Evolutionary conservation across 306 rosid species (phyloP), one percentile per base, ranked within the genome.

Genomic region (Quillaja saponaria): DNA sequence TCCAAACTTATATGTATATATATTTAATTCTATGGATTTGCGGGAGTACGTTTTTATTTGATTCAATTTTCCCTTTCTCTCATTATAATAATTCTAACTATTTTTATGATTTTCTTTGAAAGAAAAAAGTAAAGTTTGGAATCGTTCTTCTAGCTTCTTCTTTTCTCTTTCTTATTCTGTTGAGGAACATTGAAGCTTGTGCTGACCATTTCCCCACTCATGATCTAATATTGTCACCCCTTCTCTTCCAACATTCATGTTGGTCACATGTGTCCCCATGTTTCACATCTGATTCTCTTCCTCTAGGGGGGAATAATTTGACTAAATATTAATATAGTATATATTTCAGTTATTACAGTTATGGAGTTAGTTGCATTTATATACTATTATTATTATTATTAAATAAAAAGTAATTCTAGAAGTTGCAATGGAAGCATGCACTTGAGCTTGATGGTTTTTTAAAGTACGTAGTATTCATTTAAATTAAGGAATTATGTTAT

Each of bases 251-350:
- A 75, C 79, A 71, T 73, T 84, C 90, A 87, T 77, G 90, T 87
- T n/a, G 95, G 67, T 73, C 88, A 64, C 95, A 79, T 75, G 90
- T 82, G 77, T 76, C 71, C 66, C 85, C 91, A 85, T 80, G 82
- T 80, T 78, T 79, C 88, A 64, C 74, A 70, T 75, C 78, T 68
- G 63, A 61, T 62, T 81, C 76, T 71, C 84, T 53, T 76, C 64
- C 53, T 42, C 47, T 28, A 4, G 51, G 20, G 51, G 20, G 58
- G 57, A 66, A 58, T 76, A 67, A 25, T 63, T 68, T 81, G 83
- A 78, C 87, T 13, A 39, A 3, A 16, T 67, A 62, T 72, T 71
- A 56, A 61, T 42, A 47, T 53, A 11, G 67, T 2, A 67, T 66
- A 80, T 72, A 15, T 69, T 77, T 77, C 90, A 75, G 95, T 87